These are phyloP conservation scores for Pyracantha coccinea DNA, from an alignment of 331 rosid species.

Conservation along the genomic window DNA sequence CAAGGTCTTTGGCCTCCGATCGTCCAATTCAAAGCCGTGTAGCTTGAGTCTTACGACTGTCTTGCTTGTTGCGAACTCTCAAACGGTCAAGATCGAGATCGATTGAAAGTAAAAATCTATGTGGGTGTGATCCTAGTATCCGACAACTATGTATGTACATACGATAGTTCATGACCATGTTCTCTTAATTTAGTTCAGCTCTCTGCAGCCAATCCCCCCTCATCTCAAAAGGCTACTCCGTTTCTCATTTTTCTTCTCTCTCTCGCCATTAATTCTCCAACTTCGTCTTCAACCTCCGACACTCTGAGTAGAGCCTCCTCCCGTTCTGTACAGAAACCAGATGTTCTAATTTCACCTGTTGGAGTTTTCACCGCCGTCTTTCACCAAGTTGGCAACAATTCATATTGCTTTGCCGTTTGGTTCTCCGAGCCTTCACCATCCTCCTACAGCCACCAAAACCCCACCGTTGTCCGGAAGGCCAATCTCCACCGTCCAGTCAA, in stretches of 20 bases:
- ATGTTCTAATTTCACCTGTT: conserved; percentile 22
- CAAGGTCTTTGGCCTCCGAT: not conserved
- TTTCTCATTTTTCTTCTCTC: conserved; percentile 7
- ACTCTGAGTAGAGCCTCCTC: conserved; percentile 26
- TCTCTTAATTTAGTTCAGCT: not conserved
- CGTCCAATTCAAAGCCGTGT: not conserved
- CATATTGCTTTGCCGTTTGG: conserved; percentile 54
- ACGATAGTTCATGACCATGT: not conserved
- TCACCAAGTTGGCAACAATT: conserved; percentile 34
- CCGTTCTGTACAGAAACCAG: conserved; percentile 26
- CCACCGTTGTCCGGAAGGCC: conserved; percentile 48
- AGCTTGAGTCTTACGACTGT: not conserved
- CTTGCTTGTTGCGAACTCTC: not conserved
- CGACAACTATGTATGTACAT: not conserved
- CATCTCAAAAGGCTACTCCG: not conserved
- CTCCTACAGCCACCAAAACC: not conserved
- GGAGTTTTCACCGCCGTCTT: conserved; percentile 45
- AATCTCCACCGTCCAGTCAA: conserved; percentile 45
- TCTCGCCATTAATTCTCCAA: not conserved
- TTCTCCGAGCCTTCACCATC: conserved; percentile 18
- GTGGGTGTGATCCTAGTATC: not conserved
- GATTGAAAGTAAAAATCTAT: too few relatives aligned
- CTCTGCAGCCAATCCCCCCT: not conserved
- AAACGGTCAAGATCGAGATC: not conserved
- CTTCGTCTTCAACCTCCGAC: conserved; percentile 14